Base-by-base conservation (phyloP, 2,329 filamentous ascomycete species). In the Fusarium algeriense region DNA sequence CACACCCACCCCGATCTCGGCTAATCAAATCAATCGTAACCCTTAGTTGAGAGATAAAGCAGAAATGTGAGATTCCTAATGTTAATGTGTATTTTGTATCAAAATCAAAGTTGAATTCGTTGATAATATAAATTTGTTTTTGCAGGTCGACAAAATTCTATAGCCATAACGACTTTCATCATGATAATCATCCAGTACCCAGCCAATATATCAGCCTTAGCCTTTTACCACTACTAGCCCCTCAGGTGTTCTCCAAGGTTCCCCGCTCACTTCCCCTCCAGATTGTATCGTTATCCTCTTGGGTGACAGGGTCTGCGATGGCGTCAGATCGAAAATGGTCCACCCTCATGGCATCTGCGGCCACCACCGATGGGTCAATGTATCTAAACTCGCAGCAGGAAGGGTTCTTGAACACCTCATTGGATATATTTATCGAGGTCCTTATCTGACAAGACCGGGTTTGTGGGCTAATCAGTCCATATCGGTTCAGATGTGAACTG, bases 1-100 rank as follows among this genome's bases (percentile, higher is more conserved):
- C 73, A 58, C 62, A 71, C 41, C 50, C 52, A 45, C 23, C 60
- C 73, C 73, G 73, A 75, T 69, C 49, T 71, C 71, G 71, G 73
- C 68, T 67, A 74, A 69, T 57, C 45, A 35, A 34, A 63, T 58
- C 53, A 54, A 62, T 44, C 41, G 66, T 45, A 32, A 17, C 20
- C 46, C 23, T 26, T 20, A 20, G 32, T 17, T 57, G 49, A 45
- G 34, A 60, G 55, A 40, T 23, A 52, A 43, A 20, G 10, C 17
- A 48, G 30, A 52, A 41, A 7, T 14, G 3, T 37, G 5, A 17
- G 5, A 12, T 2, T 1, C 4, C 40, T 1, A 4, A 14, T n/a
- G 30, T n/a, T 30, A 19, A 28, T 34, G n/a, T 32, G 2, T 10
- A 23, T 20, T 10, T 5, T 13, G 2, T 35, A 15, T 2, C 12